Conservation (phyloP, 2,329 filamentous ascomycete species). For the Paecilomyces sp. region DNA sequence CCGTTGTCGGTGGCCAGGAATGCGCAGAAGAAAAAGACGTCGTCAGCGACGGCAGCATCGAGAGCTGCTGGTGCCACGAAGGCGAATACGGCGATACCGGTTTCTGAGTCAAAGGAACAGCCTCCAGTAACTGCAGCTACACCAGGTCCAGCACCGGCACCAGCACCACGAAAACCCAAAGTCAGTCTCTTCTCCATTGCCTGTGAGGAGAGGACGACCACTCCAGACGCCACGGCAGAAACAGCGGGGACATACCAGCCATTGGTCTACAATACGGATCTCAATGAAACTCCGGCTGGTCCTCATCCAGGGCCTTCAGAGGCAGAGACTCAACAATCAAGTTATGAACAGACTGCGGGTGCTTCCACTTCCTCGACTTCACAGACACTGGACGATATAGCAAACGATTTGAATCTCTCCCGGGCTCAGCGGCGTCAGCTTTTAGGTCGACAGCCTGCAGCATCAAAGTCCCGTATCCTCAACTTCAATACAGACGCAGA, state of each 20-base stretch:
- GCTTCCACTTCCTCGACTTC: conserved; percentile 8
- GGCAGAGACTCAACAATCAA: background rate
- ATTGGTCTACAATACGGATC: conserved; percentile 28
- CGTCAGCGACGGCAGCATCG: conserved; percentile 10
- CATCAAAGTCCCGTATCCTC: conserved; percentile 59
- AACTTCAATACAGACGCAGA: conserved; percentile 86
- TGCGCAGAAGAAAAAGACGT: conserved; percentile 58
- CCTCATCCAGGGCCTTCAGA: conserved; percentile 7
- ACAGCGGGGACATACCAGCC: conserved; percentile 30
- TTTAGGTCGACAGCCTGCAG: conserved; percentile 59
- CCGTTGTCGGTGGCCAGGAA: conserved; percentile 78
- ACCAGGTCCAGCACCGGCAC: conserved; percentile 9
- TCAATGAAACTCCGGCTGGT: conserved; percentile 12
- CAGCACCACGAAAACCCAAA: conserved; percentile 31
- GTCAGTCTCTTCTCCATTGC: conserved; percentile 38
- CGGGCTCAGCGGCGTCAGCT: conserved; percentile 71
- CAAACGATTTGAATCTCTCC: conserved; percentile 71
- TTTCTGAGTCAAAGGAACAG: conserved; percentile 5
- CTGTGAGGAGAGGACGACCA: conserved; percentile 14
- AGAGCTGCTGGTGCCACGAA: conserved; percentile 8
- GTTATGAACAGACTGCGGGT: background rate
- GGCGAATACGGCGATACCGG: conserved; percentile 11
- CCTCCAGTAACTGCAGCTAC: conserved; percentile 3
- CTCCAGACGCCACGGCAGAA: conserved; percentile 5
- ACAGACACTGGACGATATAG: conserved; percentile 63